Percentiles rank a stretch among this genome's conserved stretches.
Evolutionary conservation across 441 rosid genomes (phyloP).

Genomic region (Omphalea diandra): DNA sequence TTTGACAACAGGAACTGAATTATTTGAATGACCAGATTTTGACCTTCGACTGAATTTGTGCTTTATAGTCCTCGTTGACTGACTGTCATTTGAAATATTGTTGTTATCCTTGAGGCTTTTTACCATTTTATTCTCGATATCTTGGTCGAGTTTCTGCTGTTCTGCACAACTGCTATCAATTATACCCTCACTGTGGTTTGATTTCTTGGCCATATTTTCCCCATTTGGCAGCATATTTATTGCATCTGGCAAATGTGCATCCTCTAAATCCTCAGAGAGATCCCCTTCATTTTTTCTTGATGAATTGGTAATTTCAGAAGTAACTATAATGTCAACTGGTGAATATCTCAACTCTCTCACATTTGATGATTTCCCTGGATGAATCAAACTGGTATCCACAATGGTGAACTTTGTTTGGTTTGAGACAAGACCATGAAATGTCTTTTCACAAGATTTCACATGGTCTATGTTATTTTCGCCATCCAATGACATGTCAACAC

Average conservation of each 20-base stretch:
- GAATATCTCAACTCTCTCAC: conserved; percentile 47
- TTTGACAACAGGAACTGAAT: conserved; percentile 40
- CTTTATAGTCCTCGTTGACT: conserved; percentile 37
- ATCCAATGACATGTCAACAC: conserved; percentile 23
- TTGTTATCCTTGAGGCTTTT: conserved; percentile 25
- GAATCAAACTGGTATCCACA: conserved; percentile 57
- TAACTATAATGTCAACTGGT: conserved; percentile 31
- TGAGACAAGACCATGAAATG: conserved; percentile 18
- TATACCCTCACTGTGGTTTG: conserved; percentile 10
- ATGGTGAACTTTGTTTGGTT: conserved; percentile 40
- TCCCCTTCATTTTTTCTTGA: too few species aligned
- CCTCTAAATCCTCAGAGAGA: conserved; percentile 21
- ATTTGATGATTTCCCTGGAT: conserved; percentile 36
- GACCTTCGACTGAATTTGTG: conserved; percentile 41
- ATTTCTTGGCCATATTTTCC: conserved; percentile 10
- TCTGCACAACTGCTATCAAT: conserved; percentile 24
- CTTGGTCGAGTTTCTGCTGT: conserved; percentile 26
- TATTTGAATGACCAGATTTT: conserved; percentile 39
- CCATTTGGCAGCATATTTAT: conserved; percentile 10
- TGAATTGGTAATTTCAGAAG: too few species aligned
- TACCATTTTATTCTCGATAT: conserved; percentile 24
- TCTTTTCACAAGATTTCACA: conserved; percentile 22
- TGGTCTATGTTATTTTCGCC: conserved; percentile 23
- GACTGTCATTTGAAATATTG: conserved; percentile 23
- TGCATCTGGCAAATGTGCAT: conserved; percentile 19